Evolutionary conservation across 495 filamentous ascomycete species (phyloP).

Genomic region (Lepidopterella palustris): DNA sequence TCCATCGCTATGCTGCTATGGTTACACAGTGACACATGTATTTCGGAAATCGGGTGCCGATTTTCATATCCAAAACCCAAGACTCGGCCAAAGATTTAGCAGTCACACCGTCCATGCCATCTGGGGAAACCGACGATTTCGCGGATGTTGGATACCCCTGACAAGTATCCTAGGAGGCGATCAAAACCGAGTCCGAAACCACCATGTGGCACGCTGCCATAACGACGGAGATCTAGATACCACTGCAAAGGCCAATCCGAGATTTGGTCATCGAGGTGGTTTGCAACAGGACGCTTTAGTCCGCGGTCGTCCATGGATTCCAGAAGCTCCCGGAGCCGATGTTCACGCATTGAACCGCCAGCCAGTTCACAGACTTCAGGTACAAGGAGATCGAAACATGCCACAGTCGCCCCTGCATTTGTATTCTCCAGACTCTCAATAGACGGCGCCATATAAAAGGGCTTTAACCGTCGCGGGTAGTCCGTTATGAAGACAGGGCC

Average conservation of each 20-base stretch:
- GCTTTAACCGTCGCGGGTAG: conserved; percentile 79
- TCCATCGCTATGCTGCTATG: not conserved
- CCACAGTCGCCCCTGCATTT: conserved; percentile 54
- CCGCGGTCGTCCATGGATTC: conserved; percentile 65
- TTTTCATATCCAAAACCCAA: not conserved
- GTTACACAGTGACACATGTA: not conserved
- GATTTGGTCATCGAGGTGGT: not conserved
- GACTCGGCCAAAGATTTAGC: conserved; percentile 46
- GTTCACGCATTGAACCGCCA: conserved; percentile 89
- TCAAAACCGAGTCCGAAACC: conserved; percentile 95
- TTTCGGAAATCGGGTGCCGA: not conserved
- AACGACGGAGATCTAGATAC: conserved; percentile 92
- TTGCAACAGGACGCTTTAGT: conserved; percentile 32
- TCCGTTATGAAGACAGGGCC: conserved; percentile 86
- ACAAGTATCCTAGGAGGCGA: conserved; percentile 76
- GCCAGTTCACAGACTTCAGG: conserved; percentile 85
- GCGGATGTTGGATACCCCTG: conserved; percentile 75
- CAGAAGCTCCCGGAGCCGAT: conserved; percentile 64
- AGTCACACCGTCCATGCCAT: conserved; percentile 87
- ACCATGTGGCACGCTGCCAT: conserved; percentile 91
- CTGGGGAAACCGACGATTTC: conserved; percentile 86
- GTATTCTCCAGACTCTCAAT: conserved; percentile 6
- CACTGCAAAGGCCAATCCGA: conserved; percentile 54
- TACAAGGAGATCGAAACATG: conserved; percentile 92
- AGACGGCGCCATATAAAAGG: conserved; percentile 89